Base-by-base conservation (phyloP, 352 stramenopile species). In the Globisporangium abappressorium region DNA sequence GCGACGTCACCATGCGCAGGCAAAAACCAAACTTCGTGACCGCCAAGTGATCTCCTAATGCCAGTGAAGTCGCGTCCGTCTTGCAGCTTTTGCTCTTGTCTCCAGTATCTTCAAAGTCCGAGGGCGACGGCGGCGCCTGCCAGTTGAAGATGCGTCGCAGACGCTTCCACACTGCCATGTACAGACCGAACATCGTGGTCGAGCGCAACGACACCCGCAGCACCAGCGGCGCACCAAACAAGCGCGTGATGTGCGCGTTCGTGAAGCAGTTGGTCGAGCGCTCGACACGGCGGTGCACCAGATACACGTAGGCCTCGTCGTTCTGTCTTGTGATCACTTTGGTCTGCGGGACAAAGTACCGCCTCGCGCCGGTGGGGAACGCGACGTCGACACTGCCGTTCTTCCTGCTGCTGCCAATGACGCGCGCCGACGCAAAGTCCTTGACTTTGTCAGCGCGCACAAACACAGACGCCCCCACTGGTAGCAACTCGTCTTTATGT, bases 101-200 rank as follows among this genome's bases (percentile, higher is more conserved):
- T n/a, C 9, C 33, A n/a, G 5, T 51, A 3, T n/a, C 26, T 62
- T 54, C 61, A 71, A 81, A 63, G 64, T 86, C 66, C 2, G 66
- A 70, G 62, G 71, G 64, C 0, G 72, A 56, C 1, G 85, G 85
- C 14, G 84, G 81, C 26, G 74, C 62, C 24, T 88, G 73, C 88
- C 88, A 95, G 66, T 95, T 92, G 66, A 95, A 95, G 62, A 95
- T 95, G 7, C 88, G 84, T 5, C 78, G 84, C 8, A 96, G 65
- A 51, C 86, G 85, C 30, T 80, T 81, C 88, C 88, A 96, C 8
- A 96, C 79, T 0, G 87, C 63, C 74, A 90, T 69, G 49, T 96
- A 96, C 30, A 96, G 68, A 36, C 87, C 87, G 47, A 90, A 94
- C 6, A 77, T 79, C 1, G 86, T 88, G 33, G 86, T 94, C 24